Conservation (phyloP, 2,329 filamentous ascomycete genomes). For the Calonectria pauciramosa region DNA sequence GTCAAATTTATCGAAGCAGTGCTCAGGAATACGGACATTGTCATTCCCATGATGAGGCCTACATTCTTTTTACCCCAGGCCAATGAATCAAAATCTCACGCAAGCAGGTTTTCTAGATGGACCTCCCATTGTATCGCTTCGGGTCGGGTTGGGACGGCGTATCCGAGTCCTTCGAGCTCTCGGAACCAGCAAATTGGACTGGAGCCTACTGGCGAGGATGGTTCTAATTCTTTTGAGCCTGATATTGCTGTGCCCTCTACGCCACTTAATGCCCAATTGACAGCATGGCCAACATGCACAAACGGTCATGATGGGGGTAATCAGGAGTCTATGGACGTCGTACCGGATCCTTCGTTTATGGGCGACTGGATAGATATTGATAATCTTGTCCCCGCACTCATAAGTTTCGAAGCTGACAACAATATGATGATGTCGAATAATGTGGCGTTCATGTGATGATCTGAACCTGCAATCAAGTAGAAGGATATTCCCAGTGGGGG, state of each 20-base stretch:
- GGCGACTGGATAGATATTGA: slow-evolving; percentile 20
- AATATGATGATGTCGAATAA: slow-evolving; percentile 1
- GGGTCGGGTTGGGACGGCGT: neutral
- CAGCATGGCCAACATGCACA: neutral
- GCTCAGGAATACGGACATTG: slow-evolving; percentile 15
- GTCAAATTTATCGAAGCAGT: slow-evolving; percentile 21
- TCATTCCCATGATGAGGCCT: slow-evolving; percentile 18
- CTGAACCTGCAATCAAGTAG: neutral
- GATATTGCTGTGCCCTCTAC: neutral
- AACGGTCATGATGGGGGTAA: neutral
- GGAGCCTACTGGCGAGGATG: neutral
- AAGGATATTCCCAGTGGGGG: neutral
- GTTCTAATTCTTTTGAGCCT: neutral
- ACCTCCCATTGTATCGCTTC: neutral
- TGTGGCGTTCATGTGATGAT: slow-evolving; percentile 8
- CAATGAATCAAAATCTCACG: neutral
- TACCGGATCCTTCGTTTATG: slow-evolving; percentile 6
- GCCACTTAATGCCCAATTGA: neutral
- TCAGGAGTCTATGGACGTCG: neutral
- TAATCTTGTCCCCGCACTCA: slow-evolving; percentile 12
- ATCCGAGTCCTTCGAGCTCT: slow-evolving; percentile 19
- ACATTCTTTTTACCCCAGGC: neutral
- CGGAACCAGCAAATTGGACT: neutral
- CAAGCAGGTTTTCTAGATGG: neutral
- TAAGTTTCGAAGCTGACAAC: slow-evolving; percentile 11